Conservation (phyloP, 257 asterid genomes). For the Ligustrum vulgare region DNA sequence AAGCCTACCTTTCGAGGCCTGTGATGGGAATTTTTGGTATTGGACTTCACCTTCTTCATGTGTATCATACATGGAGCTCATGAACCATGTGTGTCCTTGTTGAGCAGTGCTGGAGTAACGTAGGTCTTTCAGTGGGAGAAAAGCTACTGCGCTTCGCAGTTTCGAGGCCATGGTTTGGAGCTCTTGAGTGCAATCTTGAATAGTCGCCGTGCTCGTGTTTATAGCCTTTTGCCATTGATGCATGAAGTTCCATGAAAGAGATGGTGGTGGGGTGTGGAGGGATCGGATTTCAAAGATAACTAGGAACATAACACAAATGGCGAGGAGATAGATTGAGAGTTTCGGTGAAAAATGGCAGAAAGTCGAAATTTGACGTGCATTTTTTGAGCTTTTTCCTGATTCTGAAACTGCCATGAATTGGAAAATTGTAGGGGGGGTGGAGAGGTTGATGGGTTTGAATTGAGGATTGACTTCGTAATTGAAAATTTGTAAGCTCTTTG, state of each 20-base stretch:
- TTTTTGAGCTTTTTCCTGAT: slow-evolving; percentile 22
- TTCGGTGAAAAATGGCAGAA: slow-evolving; percentile 32
- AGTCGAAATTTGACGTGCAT: slow-evolving; percentile 17
- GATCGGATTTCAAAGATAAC: slow-evolving; percentile 54
- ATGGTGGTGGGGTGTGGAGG: slow-evolving; percentile 29
- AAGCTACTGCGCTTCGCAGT: slow-evolving; percentile 49
- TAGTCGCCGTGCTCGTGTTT: slow-evolving; percentile 21
- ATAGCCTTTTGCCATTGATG: slow-evolving; percentile 40
- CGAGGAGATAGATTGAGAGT: slow-evolving; percentile 39
- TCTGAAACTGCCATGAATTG: slow-evolving; percentile 27
- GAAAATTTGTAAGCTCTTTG: neutral
- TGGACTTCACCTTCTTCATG: slow-evolving; percentile 61
- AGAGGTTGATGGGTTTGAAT: neutral
- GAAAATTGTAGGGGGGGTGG: neutral
- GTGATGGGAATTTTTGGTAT: slow-evolving; percentile 54
- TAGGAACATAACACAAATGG: slow-evolving; percentile 37
- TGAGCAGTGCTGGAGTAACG: slow-evolving; percentile 47
- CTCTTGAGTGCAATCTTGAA: slow-evolving; percentile 14
- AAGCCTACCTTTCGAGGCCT: slow-evolving; percentile 49
- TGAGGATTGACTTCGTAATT: neutral
- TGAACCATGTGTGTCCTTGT: slow-evolving; percentile 84
- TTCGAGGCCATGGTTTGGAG: slow-evolving; percentile 35
- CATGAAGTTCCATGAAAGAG: slow-evolving; percentile 35
- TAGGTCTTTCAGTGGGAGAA: slow-evolving; percentile 69
- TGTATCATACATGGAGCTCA: slow-evolving; percentile 62